Evolutionary conservation across 2,329 filamentous ascomycete genomes (phyloP).

Genomic region (Orbilia quercus): DNA sequence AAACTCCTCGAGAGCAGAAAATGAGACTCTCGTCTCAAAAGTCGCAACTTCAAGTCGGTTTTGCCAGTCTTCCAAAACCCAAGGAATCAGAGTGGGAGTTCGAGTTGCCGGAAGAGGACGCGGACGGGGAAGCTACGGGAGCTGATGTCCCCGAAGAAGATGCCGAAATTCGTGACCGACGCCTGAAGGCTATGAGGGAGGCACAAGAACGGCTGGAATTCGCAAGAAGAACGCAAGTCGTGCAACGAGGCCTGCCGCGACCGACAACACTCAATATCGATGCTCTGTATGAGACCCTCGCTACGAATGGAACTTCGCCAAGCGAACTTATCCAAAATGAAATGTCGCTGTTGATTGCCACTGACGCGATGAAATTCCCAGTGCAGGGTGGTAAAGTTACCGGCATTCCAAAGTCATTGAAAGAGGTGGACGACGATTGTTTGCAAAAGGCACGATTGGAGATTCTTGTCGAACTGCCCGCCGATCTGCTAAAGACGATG

Average conservation of each 20-base stretch:
- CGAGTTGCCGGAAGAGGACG: conserved; percentile 68
- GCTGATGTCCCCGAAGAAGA: conserved; percentile 67
- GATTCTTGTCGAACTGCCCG: conserved; percentile 75
- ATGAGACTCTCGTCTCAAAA: conserved; percentile 76
- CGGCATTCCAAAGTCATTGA: conserved; percentile 71
- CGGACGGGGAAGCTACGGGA: conserved; percentile 36
- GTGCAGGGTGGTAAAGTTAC: conserved; percentile 75
- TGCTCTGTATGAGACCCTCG: conserved; percentile 71
- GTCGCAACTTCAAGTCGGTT: conserved; percentile 75
- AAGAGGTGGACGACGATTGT: conserved; percentile 75
- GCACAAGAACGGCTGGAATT: conserved; percentile 78
- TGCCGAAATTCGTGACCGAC: conserved; percentile 78
- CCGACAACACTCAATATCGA: conserved; percentile 78
- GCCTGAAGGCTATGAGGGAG: conserved; percentile 72
- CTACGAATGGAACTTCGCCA: conserved; percentile 70
- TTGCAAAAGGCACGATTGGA: conserved; percentile 80
- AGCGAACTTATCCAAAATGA: conserved; percentile 75
- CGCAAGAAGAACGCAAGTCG: conserved; percentile 86
- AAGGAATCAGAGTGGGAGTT: conserved; percentile 96
- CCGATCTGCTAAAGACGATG: conserved; percentile 67
- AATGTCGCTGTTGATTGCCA: conserved; percentile 80
- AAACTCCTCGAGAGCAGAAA: conserved; percentile 80
- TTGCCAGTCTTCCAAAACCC: conserved; percentile 88
- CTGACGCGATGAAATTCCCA: conserved; percentile 81
- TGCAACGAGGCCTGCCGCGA: conserved; percentile 84